Base-by-base conservation (phyloP, 345 rosid species). In the Linum tenue region DNA sequence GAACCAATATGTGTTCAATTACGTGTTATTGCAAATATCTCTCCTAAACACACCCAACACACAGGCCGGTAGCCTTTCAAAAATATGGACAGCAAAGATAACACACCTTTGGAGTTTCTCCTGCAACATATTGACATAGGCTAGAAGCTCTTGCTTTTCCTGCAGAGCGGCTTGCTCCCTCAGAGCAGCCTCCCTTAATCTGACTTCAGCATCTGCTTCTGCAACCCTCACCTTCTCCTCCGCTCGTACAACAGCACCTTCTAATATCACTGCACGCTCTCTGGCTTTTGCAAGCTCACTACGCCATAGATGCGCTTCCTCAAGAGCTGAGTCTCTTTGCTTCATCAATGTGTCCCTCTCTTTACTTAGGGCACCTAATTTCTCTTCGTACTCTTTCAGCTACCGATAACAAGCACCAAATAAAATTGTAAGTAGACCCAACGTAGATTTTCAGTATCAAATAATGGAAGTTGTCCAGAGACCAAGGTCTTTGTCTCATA, bases 251-350 rank as follows among this genome's bases (percentile, higher is more conserved):
- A 84, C 91, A 56, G 96, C 97, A 67, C 86, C 99, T 78, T 95
- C 99, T 70, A 89, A 76, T 77, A 91, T 87, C 51, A 91, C 91
- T 36, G 69, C 96, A 74, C 79, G 91, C 62, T 95, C 99, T 78
- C 95, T 84, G 69, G 99, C 98, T 85, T 91, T 95, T 64, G 78
- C 96, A 73, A 95, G 90, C 83, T 95, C 95, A 61, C 90, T 77
- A 67, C 99, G 96, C 99, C 99, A 95, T 76, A 95, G 68, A 69
- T 89, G 90, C 63, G 96, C 96, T 75, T 95, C 98, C 73, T 86
- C 85, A 72, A 86, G 37, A 22, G 96, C 91, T 51, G 96, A 76
- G 67, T 95, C 96, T 78, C 89, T 89, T 77, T 95, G 92, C 80
- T 77, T 87, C 17, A 86, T 70, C 68, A 89, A 56, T 48, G 84